Percentiles rank a stretch among this genome's conserved stretches.
Conservation (phyloP, 805 yeast species). For the Wickerhamiella bombiphila region DNA sequence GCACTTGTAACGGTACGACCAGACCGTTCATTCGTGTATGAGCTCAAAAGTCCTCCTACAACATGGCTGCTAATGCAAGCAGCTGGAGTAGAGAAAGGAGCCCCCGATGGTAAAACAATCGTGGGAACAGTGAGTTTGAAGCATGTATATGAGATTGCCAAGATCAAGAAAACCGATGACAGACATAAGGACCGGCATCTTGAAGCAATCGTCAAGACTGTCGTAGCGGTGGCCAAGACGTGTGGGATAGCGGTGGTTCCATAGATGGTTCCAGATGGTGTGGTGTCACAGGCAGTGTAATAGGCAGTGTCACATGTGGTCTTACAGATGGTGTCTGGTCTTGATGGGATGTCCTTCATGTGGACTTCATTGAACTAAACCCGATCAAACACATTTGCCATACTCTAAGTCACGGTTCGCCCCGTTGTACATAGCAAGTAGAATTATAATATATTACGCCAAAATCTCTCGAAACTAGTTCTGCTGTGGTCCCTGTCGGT, state of each 20-base stretch:
- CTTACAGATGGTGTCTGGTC: too few species aligned
- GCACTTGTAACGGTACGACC: conserved; percentile 73
- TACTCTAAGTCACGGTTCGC: too few species aligned
- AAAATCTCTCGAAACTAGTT: not conserved
- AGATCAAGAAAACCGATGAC: conserved; percentile 74
- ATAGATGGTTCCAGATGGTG: too few species aligned
- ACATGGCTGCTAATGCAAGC: conserved; percentile 74
- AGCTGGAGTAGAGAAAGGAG: conserved; percentile 67
- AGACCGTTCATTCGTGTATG: conserved; percentile 81
- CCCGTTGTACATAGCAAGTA: too few species aligned
- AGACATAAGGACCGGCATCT: conserved; percentile 57
- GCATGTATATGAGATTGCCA: conserved; percentile 89
- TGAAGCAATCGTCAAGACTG: conserved; percentile 64
- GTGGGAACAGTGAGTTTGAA: conserved; percentile 65
- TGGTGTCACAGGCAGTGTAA: too few species aligned
- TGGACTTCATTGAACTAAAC: too few species aligned
- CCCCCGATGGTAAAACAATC: conserved; percentile 33
- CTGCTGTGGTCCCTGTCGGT: not conserved
- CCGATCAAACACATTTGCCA: too few species aligned
- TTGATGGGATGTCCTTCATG: too few species aligned
- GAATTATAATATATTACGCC: too few species aligned
- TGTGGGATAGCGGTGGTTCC: conserved; percentile 75
- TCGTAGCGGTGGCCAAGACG: conserved; percentile 77
- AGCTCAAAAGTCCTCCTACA: conserved; percentile 82
- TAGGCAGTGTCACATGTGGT: too few species aligned